A percentile compares a stretch with the other conserved stretches of the same genome.
phyloP scores from a whole-genome alignment of 2,329 filamentous ascomycete species.

The Colletotrichum lini region DNA sequence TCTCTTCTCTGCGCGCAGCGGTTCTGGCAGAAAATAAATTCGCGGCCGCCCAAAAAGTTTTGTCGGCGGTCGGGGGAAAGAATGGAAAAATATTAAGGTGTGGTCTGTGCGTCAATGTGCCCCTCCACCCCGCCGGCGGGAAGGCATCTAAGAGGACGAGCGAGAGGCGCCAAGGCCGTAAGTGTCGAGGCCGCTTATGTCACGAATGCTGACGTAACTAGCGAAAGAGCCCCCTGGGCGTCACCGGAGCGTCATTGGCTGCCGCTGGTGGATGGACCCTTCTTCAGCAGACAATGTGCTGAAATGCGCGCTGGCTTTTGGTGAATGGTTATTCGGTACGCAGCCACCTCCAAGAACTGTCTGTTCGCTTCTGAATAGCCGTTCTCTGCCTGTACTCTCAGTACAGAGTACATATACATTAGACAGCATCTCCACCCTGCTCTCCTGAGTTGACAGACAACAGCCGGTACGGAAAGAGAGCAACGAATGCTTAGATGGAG shows the following conservation, averaged over 20 bases:
- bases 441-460: too few species aligned
- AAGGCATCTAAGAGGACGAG: constrained; percentile 35
- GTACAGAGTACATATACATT: too few species aligned
- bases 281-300: background rate
- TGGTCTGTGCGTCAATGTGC: constrained; percentile 47
- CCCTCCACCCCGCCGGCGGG: constrained; percentile 42
- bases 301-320: background rate
- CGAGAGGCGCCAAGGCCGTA: constrained; percentile 8
- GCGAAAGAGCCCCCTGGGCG: background rate
- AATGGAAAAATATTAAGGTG: constrained; percentile 46
- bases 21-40: constrained; percentile 29
- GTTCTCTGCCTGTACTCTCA: too few species aligned
- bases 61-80: constrained; percentile 43
- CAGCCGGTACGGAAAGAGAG: too few species aligned
- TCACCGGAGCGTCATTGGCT: constrained; percentile 19
- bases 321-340: constrained; percentile 7
- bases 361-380: background rate
- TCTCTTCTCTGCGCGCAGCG: background rate
- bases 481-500: too few species aligned
- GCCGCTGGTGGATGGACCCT: constrained; percentile 15
- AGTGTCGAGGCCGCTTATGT: background rate
- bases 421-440: too few species aligned
- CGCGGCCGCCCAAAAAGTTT: constrained; percentile 44
- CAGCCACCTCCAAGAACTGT: constrained; percentile 14
- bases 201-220: background rate